phyloP scores from a whole-genome alignment of 805 yeast genomes.

The Teunomyces atbi region DNA sequence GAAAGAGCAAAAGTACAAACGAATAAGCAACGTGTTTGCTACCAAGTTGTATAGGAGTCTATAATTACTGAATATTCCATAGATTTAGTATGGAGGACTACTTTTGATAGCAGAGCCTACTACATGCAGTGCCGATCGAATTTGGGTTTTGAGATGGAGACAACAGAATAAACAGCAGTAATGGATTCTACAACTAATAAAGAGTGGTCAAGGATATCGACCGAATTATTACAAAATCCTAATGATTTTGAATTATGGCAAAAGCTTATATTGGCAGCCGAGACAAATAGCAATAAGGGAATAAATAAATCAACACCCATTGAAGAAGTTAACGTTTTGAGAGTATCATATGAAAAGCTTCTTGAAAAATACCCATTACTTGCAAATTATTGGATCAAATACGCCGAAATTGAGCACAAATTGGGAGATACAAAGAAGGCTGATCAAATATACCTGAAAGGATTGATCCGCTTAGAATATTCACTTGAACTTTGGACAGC shows the following conservation, averaged over 20 bases:
- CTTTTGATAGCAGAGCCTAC: neutral
- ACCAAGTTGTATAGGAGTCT: too few species aligned
- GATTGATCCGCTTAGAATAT: slow-evolving; percentile 36
- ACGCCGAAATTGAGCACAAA: slow-evolving; percentile 46
- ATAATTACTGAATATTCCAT: too few species aligned
- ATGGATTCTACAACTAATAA: slow-evolving; percentile 7
- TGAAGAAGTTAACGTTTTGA: slow-evolving; percentile 29
- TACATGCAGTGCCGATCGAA: neutral
- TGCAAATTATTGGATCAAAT: slow-evolving; percentile 59
- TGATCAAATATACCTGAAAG: slow-evolving; percentile 12
- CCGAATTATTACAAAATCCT: slow-evolving; percentile 32
- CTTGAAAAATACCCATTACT: slow-evolving; percentile 48
- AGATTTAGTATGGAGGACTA: neutral
- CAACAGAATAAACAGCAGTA: neutral
- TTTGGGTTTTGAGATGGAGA: slow-evolving; percentile 1
- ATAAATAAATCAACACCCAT: slow-evolving; percentile 34
- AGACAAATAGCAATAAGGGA: slow-evolving; percentile 23
- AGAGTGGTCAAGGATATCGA: slow-evolving; percentile 32
- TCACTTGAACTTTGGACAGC: slow-evolving; percentile 52
- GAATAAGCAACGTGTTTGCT: too few species aligned
- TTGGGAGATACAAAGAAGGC: slow-evolving; percentile 43
- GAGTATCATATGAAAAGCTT: slow-evolving; percentile 41
- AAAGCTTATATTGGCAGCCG: slow-evolving; percentile 29
- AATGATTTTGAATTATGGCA: slow-evolving; percentile 39
- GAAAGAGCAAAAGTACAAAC: too few species aligned